These are phyloP conservation scores for Oryza glaberrima DNA, from an alignment of 176 grass and related monocot species.

Conservation along the genomic window DNA sequence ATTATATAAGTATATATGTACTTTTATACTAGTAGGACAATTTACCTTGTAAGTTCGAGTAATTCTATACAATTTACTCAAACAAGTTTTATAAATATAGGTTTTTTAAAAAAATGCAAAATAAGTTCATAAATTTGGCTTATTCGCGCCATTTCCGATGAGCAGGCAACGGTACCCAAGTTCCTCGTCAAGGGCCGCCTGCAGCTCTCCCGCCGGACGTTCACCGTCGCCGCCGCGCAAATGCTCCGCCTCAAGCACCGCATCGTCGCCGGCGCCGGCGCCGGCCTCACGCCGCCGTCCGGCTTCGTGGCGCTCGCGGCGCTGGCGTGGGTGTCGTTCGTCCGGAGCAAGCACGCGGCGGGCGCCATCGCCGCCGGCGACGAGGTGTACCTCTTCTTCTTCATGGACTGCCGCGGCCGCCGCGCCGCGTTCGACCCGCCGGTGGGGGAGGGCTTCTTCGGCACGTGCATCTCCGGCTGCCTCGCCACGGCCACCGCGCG, in stretches of 20 bases:
- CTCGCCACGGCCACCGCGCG: neutral
- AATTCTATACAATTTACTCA: too few relatives aligned
- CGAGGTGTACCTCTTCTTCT: constrained; percentile 48
- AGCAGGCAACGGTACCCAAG: neutral
- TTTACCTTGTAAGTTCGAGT: too few relatives aligned
- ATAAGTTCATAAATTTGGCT: too few relatives aligned
- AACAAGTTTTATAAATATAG: too few relatives aligned
- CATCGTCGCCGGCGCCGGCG: neutral
- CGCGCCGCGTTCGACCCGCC: constrained; percentile 29
- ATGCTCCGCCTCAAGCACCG: constrained; percentile 49
- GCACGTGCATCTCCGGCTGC: constrained; percentile 43
- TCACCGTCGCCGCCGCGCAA: neutral
- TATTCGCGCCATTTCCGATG: too few relatives aligned
- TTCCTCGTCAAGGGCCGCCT: neutral
- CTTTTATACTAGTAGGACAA: too few relatives aligned
- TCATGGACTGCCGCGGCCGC: constrained; percentile 47
- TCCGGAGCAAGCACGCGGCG: constrained; percentile 7
- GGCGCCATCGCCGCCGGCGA: neutral
- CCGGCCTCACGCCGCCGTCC: neutral
- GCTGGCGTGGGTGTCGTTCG: constrained; percentile 39
- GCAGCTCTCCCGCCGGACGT: constrained; percentile 36
- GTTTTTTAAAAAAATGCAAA: too few relatives aligned
- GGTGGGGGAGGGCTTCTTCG: constrained; percentile 39
- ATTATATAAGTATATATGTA: too few relatives aligned
- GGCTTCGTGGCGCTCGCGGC: constrained; percentile 45